Conservation (phyloP, 1,139 yeast genomes). For the Debaryomyces fabryi region DNA sequence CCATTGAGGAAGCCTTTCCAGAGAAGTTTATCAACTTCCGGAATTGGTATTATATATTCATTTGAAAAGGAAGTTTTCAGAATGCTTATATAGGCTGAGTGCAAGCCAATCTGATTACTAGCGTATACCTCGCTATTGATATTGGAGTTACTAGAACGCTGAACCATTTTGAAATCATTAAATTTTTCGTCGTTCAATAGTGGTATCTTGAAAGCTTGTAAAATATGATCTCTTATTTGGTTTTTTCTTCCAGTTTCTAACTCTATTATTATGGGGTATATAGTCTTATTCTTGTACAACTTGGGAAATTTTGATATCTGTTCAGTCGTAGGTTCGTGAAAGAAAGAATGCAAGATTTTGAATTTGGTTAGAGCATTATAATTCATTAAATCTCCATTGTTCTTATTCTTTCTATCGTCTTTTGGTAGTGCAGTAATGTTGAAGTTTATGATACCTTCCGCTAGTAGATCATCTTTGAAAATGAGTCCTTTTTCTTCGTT, state of each 20-base stretch:
- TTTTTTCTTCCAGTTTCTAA: slow-evolving; percentile 29
- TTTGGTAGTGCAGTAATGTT: slow-evolving; percentile 17
- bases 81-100: slow-evolving; percentile 22
- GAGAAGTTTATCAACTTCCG: slow-evolving; percentile 19
- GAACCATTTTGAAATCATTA: slow-evolving; percentile 17
- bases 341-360: slow-evolving; percentile 12
- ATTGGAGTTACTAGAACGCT: neutral
- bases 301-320: slow-evolving; percentile 15
- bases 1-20: slow-evolving; percentile 22
- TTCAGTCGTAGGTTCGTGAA: neutral
- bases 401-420: slow-evolving; percentile 12
- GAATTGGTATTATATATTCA: slow-evolving; percentile 19
- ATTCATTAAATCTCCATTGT: neutral
- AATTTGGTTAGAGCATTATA: slow-evolving; percentile 21
- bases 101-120: slow-evolving; percentile 29
- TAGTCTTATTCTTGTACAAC: slow-evolving; percentile 14
- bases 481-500: slow-evolving; percentile 11
- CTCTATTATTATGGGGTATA: slow-evolving; percentile 24
- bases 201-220: slow-evolving; percentile 22
- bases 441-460: slow-evolving; percentile 17
- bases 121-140: slow-evolving; percentile 20
- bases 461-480: slow-evolving; percentile 8
- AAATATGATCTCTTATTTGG: slow-evolving; percentile 29
- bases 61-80: slow-evolving; percentile 10
- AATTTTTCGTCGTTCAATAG: slow-evolving; percentile 30